Conservation (phyloP, 164 flowering plant genomes). For the Tetracentron sinense region DNA sequence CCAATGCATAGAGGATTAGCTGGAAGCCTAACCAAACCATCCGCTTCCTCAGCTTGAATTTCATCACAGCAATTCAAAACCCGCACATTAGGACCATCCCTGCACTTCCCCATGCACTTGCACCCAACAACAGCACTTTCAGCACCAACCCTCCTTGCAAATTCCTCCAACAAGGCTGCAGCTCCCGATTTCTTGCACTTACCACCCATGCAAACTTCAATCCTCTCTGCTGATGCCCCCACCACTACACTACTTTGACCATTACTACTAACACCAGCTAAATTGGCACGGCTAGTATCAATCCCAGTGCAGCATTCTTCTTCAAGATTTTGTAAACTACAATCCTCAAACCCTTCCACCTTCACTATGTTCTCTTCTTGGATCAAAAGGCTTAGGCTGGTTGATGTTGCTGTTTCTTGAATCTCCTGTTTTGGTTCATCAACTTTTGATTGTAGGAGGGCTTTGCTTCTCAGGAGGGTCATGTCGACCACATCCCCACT, state of each 20-base stretch:
- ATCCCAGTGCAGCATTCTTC: constrained; percentile 7
- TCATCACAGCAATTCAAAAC: constrained; percentile 16
- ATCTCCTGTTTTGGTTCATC: not conserved
- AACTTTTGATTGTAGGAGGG: not conserved
- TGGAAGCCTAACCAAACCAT: constrained; percentile 22
- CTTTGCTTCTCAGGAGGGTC: constrained; percentile 24
- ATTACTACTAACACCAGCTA: not conserved
- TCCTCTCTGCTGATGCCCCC: constrained; percentile 24
- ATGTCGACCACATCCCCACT: constrained; percentile 46
- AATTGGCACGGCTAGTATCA: not conserved
- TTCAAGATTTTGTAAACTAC: not conserved
- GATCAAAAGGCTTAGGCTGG: not conserved
- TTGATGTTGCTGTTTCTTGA: constrained; percentile 7
- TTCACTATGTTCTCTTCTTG: constrained; percentile 1
- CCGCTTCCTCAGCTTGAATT: not conserved
- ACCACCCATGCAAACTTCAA: constrained; percentile 94
- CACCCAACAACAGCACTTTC: constrained; percentile 55
- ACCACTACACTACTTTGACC: not conserved
- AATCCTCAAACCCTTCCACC: not conserved
- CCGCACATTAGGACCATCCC: no score
- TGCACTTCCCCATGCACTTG: no score
- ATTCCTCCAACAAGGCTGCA: constrained; percentile 43
- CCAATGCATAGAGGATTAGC: no score
- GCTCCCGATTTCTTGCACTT: no score
- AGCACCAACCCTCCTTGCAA: constrained; percentile 41